Conservation (phyloP, 2,329 filamentous ascomycete species). For the Clarireedia paspali region DNA sequence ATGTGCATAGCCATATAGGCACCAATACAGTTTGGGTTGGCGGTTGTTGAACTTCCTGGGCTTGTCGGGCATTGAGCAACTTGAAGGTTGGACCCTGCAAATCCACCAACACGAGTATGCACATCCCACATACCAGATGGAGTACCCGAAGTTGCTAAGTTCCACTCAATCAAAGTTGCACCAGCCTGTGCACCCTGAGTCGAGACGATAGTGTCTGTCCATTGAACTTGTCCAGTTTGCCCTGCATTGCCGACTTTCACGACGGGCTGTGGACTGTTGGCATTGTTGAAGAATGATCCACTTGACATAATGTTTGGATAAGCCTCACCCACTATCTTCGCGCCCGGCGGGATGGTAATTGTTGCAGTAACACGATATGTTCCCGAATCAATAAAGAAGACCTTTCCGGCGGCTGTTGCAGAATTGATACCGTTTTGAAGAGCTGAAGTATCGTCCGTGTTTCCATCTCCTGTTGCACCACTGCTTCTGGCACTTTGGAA, state of each 20-base stretch:
- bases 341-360: slow-evolving; percentile 36
- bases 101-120: slow-evolving; percentile 35
- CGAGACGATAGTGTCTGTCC: slow-evolving; percentile 51
- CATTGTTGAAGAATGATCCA: slow-evolving; percentile 38
- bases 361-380: slow-evolving; percentile 45
- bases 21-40: slow-evolving; percentile 29
- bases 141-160: slow-evolving; percentile 43
- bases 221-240: slow-evolving; percentile 50
- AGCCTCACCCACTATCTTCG: slow-evolving; percentile 32
- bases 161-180: slow-evolving; percentile 59
- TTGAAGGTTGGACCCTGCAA: slow-evolving; percentile 38
- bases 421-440: slow-evolving; percentile 47
- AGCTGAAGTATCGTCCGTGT: slow-evolving; percentile 50
- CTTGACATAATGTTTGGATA: slow-evolving; percentile 34
- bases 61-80: slow-evolving; percentile 58
- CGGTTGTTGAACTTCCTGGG: slow-evolving; percentile 28
- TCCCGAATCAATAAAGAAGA: slow-evolving; percentile 50
- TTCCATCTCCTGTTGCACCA: slow-evolving; percentile 42
- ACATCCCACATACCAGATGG: slow-evolving; percentile 47
- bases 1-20: slow-evolving; percentile 31
- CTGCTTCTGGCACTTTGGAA: slow-evolving; percentile 40
- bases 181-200: slow-evolving; percentile 38
- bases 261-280: slow-evolving; percentile 37
- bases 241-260: slow-evolving; percentile 45
- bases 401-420: slow-evolving; percentile 38